Evolutionary conservation across 1,139 yeast species (phyloP).

Genomic region (Candida sp.): DNA sequence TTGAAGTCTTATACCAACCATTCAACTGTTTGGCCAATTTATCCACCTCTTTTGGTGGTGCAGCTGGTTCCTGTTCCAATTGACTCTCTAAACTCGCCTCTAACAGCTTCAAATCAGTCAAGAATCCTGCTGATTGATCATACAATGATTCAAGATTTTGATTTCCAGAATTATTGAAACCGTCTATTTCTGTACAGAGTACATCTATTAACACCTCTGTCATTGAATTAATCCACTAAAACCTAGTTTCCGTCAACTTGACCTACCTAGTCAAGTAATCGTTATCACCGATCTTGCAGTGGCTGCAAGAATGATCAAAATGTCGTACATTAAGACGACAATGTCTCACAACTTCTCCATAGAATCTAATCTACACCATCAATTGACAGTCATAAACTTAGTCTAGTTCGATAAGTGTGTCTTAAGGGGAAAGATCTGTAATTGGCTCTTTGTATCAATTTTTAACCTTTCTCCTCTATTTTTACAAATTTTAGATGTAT

Average conservation of each 20-base stretch:
- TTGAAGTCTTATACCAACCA: slow-evolving; percentile 38
- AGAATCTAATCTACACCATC: too few relatives aligned
- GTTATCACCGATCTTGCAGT: not conserved
- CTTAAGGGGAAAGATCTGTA: too few relatives aligned
- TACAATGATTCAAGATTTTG: slow-evolving; percentile 16
- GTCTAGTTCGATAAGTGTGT: too few relatives aligned
- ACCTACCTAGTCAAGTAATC: not conserved
- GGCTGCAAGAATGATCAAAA: not conserved
- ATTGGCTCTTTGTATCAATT: too few relatives aligned
- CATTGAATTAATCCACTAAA: slow-evolving; percentile 4
- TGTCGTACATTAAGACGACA: not conserved
- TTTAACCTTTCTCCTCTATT: too few relatives aligned
- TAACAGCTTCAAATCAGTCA: slow-evolving; percentile 22
- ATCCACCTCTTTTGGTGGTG: not conserved
- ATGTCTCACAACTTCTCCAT: not conserved
- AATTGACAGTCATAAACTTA: too few relatives aligned
- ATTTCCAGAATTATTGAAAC: slow-evolving; percentile 21
- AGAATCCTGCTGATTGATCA: slow-evolving; percentile 20
- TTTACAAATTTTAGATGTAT: too few relatives aligned
- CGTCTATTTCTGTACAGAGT: slow-evolving; percentile 24
- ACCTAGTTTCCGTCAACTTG: not conserved
- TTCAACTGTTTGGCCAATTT: slow-evolving; percentile 11
- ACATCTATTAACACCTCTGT: slow-evolving; percentile 24
- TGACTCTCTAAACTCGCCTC: slow-evolving; percentile 23
- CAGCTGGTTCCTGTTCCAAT: slow-evolving; percentile 8